Conservation (phyloP, 495 filamentous ascomycete species). For the Penicillium simplicissimum region DNA sequence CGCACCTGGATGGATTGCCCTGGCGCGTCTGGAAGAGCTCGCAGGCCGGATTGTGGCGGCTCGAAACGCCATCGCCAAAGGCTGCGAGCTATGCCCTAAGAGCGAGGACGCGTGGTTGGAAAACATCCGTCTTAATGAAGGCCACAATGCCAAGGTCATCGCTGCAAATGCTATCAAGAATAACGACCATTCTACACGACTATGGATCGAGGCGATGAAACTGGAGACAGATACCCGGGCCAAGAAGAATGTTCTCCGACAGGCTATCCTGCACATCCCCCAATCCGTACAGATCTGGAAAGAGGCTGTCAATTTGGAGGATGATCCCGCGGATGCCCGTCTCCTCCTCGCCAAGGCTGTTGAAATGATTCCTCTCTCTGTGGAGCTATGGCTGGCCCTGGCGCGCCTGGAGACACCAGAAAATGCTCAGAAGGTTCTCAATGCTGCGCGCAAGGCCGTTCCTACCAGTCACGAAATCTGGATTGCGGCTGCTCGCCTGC, state of each 20-base stretch:
- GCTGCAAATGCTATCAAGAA: constrained; percentile 91
- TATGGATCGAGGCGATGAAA: constrained; percentile 96
- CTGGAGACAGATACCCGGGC: constrained; percentile 76
- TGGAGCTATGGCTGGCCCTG: constrained; percentile 93
- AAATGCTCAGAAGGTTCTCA: constrained; percentile 90
- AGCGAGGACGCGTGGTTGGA: constrained; percentile 96
- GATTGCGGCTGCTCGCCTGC: constrained; percentile 89
- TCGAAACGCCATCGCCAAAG: constrained; percentile 78
- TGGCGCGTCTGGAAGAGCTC: constrained; percentile 86
- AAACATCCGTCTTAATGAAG: constrained; percentile 87
- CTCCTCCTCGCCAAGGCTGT: constrained; percentile 89
- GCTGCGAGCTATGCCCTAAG: constrained; percentile 87
- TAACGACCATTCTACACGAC: constrained; percentile 80
- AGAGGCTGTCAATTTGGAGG: constrained; percentile 93
- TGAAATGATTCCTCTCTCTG: constrained; percentile 87
- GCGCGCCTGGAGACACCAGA: constrained; percentile 85
- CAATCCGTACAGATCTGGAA: constrained; percentile 96
- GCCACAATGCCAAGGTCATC: constrained; percentile 90
- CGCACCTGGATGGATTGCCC: constrained; percentile 94
- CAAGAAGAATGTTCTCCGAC: constrained; percentile 86
- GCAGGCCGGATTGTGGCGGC: constrained; percentile 89
- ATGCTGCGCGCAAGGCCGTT: constrained; percentile 90
- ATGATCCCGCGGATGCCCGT: constrained; percentile 80
- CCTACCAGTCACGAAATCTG: constrained; percentile 92
- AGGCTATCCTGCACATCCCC: constrained; percentile 84